A percentile compares a stretch with the other conserved stretches of the same genome.
These are phyloP conservation scores for Gonapodya sp. DNA, from an alignment of 192 early-diverging fungal genomes.

Conservation along the genomic window DNA sequence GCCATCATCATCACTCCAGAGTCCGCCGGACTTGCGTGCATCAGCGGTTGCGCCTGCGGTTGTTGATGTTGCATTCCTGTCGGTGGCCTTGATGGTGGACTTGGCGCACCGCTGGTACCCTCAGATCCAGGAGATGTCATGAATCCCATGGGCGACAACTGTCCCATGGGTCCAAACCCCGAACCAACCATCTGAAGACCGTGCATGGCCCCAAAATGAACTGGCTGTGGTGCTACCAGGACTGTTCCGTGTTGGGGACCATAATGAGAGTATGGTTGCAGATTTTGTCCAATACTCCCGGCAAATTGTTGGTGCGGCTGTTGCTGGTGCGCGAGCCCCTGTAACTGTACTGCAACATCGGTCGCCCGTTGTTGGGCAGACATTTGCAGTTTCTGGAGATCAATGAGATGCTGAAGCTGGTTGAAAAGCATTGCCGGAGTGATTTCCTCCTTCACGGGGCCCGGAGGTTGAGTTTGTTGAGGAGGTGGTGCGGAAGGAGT, in stretches of 20 bases:
- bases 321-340: not conserved
- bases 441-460: not conserved
- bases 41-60: not conserved
- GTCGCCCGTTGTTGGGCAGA: not conserved
- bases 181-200: too few species aligned
- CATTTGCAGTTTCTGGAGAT: not conserved
- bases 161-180: too few species aligned
- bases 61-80: too few species aligned
- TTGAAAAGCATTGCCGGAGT: not conserved
- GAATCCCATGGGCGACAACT: not conserved
- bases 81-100: too few species aligned
- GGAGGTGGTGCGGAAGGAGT: not conserved
- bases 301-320: too few species aligned
- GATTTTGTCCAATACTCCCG: too few species aligned
- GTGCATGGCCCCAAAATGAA: too few species aligned
- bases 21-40: not conserved
- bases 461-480: not conserved
- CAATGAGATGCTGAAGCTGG: slow-evolving; percentile 7
- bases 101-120: not conserved
- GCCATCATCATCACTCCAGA: not conserved
- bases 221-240: too few species aligned
- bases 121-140: not conserved
- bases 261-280: too few species aligned
- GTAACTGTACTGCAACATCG: not conserved
- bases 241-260: too few species aligned